phyloP scores from a whole-genome alignment of 2,329 filamentous ascomycete species.

The Sporothrix inflata region DNA sequence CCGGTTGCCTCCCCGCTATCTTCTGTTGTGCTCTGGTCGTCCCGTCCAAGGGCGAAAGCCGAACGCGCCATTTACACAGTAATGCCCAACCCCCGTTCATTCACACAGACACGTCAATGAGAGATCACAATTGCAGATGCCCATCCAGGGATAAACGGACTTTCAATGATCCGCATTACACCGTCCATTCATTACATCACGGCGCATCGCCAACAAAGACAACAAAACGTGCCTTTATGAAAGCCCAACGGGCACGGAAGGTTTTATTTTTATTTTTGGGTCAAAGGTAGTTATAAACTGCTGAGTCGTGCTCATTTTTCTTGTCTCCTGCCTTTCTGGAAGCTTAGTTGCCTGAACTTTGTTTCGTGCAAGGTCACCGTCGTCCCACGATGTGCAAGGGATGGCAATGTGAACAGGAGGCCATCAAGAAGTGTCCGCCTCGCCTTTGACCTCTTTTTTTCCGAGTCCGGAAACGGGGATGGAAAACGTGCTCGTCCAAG shows the following conservation, averaged over 20 bases:
- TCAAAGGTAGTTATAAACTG: neutral
- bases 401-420: neutral
- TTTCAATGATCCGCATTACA: neutral
- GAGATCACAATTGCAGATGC: neutral
- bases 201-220: neutral
- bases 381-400: neutral
- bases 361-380: neutral
- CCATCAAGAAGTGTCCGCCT: neutral
- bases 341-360: neutral
- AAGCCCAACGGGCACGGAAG: neutral
- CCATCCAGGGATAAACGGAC: neutral
- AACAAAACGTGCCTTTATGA: neutral
- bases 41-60: neutral
- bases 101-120: constrained; percentile 9
- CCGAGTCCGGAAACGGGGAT: neutral
- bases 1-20: constrained; percentile 12
- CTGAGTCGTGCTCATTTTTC: neutral
- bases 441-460: constrained; percentile 3
- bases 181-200: neutral
- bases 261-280: neutral
- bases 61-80: neutral
- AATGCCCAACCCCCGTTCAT: neutral
- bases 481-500: neutral
- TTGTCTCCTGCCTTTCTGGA: no score
- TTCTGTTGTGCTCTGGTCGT: neutral